Conservation (phyloP, 73 alveolate species). For the Paramecium tetraurelia region DNA sequence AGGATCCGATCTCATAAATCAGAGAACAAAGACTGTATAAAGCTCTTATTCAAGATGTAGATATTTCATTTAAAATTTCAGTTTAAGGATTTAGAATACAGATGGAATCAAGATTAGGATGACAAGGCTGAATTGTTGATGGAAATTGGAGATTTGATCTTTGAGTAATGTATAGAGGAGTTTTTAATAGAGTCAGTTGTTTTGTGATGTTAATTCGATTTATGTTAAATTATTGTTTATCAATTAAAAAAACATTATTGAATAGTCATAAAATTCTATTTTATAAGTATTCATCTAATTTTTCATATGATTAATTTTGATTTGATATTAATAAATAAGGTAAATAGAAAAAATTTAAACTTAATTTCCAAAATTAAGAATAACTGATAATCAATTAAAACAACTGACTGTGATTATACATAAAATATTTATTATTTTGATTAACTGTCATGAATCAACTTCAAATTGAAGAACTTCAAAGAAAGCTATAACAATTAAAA, state of each 20-base stretch:
- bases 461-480: background rate
- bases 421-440: background rate
- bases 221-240: background rate
- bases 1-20: constrained; percentile 7
- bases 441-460: constrained; percentile 6
- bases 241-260: background rate
- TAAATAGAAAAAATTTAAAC: background rate
- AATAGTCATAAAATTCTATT: background rate
- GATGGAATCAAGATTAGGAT: constrained; percentile 46
- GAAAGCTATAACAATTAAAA: background rate
- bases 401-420: background rate
- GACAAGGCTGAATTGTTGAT: constrained; percentile 58
- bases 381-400: background rate
- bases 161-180: constrained; percentile 56
- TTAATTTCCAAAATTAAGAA: background rate
- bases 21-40: constrained; percentile 43
- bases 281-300: background rate
- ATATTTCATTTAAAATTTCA: background rate
- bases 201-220: background rate
- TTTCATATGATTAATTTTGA: background rate
- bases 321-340: background rate
- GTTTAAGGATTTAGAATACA: constrained; percentile 51
- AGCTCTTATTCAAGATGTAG: constrained; percentile 50
- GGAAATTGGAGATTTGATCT: constrained; percentile 54
- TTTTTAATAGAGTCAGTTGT: background rate